Base-by-base conservation (phyloP, 495 filamentous ascomycete species). In the Aspergillus haitiensis region DNA sequence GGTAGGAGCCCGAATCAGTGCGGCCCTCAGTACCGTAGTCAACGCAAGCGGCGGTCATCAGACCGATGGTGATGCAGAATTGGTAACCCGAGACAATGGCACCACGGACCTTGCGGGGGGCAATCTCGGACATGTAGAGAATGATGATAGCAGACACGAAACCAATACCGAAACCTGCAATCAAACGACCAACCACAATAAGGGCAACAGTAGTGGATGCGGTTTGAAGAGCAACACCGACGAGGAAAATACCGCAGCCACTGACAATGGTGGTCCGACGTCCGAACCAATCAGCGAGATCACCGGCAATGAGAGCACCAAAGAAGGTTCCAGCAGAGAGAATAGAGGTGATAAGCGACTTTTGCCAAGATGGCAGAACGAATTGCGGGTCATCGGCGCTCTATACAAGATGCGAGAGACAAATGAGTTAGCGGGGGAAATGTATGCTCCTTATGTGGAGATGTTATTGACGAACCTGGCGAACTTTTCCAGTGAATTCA, bases 271-370 rank as follows among this genome's bases (percentile, higher is more conserved):
- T 90, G 45, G 76, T 81, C 37, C 85, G 84, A 69, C 88, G 86
- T 63, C 88, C 88, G 47, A 85, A 78, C 72, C 74, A 80, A 64
- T 91, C 88, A 55, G 88, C 87, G 37, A 89, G 59, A 62, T 88
- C 84, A 74, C 86, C 87, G 32, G 85, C 86, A 49, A 88, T 79
- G 55, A 91, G 68, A 57, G 88, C 86, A 62, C 88, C 88, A 61
- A 90, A 86, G 81, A 91, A 90, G 58, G 88, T 91, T 65, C 88
- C 88, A 64, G 79, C 81, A 32, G 88, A 90, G 18, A 90, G 81
- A 64, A 91, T 89, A 32, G 87, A 89, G 62, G 85, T 85, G 65
- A 89, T 89, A 34, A 90, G 78, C 6, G 84, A 86, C 63, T 83
- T 81, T 44, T 74, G 71, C 48, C 69, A 78, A 10, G 79, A 72